Evolutionary conservation across 202 grass and related monocot genomes (phyloP).

Genomic region (Dendrocalamus latiflorus): DNA sequence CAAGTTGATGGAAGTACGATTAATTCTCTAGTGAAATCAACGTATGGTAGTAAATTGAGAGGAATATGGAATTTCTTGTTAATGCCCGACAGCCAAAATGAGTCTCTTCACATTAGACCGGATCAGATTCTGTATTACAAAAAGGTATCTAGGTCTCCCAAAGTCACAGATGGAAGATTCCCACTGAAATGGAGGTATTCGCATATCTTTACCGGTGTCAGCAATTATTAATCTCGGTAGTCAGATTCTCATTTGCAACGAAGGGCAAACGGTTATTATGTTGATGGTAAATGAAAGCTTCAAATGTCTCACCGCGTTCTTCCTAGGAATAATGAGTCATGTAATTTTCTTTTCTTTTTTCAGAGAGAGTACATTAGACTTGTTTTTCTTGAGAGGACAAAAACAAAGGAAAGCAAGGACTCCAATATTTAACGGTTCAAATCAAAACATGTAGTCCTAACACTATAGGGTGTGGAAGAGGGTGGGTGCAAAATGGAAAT

Average conservation of each 20-base stretch:
- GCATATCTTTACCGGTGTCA: not conserved
- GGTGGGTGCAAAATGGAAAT: not conserved
- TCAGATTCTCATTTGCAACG: not conserved
- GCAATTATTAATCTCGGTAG: not conserved
- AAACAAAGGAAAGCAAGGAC: not conserved
- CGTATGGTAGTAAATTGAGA: not conserved
- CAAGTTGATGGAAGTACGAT: not conserved
- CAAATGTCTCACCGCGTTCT: not conserved
- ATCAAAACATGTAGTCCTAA: not conserved
- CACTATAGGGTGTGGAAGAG: not conserved
- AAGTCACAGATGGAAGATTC: conserved; percentile 26
- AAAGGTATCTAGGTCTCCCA: not conserved
- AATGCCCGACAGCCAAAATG: conserved; percentile 32
- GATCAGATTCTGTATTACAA: conserved; percentile 8
- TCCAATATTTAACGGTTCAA: not conserved
- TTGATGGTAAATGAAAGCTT: not conserved
- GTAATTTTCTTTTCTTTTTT: too few species aligned
- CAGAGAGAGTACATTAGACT: not conserved
- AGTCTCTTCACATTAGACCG: not conserved
- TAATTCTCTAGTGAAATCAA: conserved; percentile 11
- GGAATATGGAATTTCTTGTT: conserved; percentile 19
- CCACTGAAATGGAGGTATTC: not conserved
- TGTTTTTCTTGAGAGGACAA: not conserved
- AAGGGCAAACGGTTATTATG: not conserved
- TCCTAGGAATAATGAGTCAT: not conserved